Conservation (phyloP, 306 rosid genomes). For the Acacia acuminata region DNA sequence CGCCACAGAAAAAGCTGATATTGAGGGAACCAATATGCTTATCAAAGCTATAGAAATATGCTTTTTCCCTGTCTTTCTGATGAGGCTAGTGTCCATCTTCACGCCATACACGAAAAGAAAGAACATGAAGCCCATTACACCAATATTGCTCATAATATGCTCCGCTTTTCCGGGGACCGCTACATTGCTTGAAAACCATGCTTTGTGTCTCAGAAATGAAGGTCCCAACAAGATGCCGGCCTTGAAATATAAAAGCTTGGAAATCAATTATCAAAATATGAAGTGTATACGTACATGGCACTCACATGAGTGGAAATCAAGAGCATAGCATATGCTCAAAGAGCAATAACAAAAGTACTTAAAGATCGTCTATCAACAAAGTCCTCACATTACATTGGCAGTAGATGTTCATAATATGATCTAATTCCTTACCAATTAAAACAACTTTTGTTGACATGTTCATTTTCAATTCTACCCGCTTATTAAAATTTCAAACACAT, state of each 20-base stretch:
- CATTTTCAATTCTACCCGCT: too few relatives aligned
- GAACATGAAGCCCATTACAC: slow-evolving; percentile 68
- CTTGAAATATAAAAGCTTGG: slow-evolving; percentile 39
- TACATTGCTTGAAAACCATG: slow-evolving; percentile 30
- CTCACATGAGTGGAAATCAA: too few relatives aligned
- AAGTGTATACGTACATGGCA: background rate
- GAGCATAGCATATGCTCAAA: too few relatives aligned
- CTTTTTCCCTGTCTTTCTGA: slow-evolving; percentile 51
- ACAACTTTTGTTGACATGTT: too few relatives aligned
- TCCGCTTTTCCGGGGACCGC: slow-evolving; percentile 20
- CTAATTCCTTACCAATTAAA: too few relatives aligned
- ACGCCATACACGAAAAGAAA: slow-evolving; percentile 62
- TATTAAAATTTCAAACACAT: too few relatives aligned
- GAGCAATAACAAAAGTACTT: too few relatives aligned
- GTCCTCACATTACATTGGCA: too few relatives aligned
- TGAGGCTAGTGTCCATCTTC: slow-evolving; percentile 48
- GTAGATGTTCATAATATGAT: too few relatives aligned
- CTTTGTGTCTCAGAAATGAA: slow-evolving; percentile 52
- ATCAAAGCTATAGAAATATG: slow-evolving; percentile 38
- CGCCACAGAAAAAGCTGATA: slow-evolving; percentile 23
- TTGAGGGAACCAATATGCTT: slow-evolving; percentile 41
- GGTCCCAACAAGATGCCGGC: slow-evolving; percentile 85
- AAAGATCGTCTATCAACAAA: too few relatives aligned
- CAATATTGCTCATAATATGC: slow-evolving; percentile 53
- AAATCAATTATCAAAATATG: background rate